Percentiles rank a stretch among this genome's conserved stretches.
Evolutionary conservation across 169 alveolate genomes (phyloP).

Genomic region (Plasmodium billcollinsi): DNA sequence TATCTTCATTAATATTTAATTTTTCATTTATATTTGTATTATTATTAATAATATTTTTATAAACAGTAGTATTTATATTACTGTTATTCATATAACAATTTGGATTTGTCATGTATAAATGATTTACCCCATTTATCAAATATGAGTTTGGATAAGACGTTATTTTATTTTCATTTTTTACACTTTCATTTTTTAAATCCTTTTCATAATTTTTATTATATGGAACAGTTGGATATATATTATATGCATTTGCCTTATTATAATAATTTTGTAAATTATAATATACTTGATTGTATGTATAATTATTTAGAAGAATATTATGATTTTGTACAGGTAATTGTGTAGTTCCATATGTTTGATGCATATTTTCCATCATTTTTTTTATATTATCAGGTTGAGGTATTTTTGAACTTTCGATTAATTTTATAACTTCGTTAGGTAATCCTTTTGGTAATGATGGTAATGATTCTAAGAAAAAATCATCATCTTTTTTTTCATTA

Average conservation of each 20-base stretch:
- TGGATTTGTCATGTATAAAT: background rate
- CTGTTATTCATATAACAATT: background rate
- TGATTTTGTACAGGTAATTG: too few relatives aligned
- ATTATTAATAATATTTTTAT: slow-evolving; percentile 1
- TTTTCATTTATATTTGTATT: background rate
- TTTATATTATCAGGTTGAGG: background rate
- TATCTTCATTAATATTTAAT: background rate
- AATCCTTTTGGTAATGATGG: slow-evolving; percentile 69
- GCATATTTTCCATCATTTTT: slow-evolving; percentile 3
- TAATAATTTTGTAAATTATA: background rate
- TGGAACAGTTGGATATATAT: background rate
- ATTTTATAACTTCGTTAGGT: slow-evolving; percentile 22
- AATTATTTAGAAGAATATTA: background rate
- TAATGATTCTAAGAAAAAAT: slow-evolving; percentile 54
- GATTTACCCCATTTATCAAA: background rate
- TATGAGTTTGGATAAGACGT: background rate
- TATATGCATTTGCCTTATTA: background rate
- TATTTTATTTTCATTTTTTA: background rate
- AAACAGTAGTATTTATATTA: background rate
- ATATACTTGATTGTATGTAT: background rate
- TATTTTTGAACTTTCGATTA: background rate
- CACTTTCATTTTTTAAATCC: background rate
- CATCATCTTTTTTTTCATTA: slow-evolving; percentile 2
- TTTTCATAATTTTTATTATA: background rate
- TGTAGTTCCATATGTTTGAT: background rate